Percentiles rank a stretch among this genome's conserved stretches.
Conservation (phyloP, 192 early-diverging fungal genomes). For the Piromyces finnis region DNA sequence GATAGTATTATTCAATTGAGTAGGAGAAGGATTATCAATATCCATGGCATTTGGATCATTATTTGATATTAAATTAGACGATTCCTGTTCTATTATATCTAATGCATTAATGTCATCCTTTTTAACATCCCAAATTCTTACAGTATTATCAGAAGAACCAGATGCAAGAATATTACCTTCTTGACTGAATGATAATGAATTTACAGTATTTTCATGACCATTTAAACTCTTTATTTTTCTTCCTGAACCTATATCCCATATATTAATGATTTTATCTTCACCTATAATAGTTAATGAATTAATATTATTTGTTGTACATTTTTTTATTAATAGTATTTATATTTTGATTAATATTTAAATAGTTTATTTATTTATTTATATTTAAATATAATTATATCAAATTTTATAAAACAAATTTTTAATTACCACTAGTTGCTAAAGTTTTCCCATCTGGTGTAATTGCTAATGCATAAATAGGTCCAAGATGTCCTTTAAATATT, state of each 20-base stretch:
- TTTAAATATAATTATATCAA: too few relatives aligned
- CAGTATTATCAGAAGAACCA: conserved; percentile 72
- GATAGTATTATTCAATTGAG: conserved; percentile 3
- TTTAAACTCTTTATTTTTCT: conserved; percentile 61
- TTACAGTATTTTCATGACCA: conserved; percentile 69
- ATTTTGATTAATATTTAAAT: too few relatives aligned
- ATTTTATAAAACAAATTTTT: too few relatives aligned
- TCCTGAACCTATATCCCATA: conserved; percentile 87
- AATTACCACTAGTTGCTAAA: conserved; percentile 72
- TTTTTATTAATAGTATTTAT: too few relatives aligned
- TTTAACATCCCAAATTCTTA: conserved; percentile 77
- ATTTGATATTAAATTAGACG: conserved; percentile 2
- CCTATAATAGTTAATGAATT: too few relatives aligned
- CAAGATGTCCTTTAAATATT: conserved; percentile 73
- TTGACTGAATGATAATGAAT: conserved; percentile 69
- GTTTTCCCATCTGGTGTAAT: conserved; percentile 80
- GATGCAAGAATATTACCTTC: conserved; percentile 68
- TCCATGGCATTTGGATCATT: conserved; percentile 8
- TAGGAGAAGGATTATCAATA: conserved; percentile 4
- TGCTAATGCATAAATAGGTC: conserved; percentile 63
- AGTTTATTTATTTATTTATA: too few relatives aligned
- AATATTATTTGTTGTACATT: too few relatives aligned
- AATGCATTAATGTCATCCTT: conserved; percentile 16
- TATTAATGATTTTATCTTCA: conserved; percentile 56
- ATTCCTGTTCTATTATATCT: neutral